Evolutionary conservation across 2,329 filamentous ascomycete genomes (phyloP).

Genomic region (Cercospora janseana): DNA sequence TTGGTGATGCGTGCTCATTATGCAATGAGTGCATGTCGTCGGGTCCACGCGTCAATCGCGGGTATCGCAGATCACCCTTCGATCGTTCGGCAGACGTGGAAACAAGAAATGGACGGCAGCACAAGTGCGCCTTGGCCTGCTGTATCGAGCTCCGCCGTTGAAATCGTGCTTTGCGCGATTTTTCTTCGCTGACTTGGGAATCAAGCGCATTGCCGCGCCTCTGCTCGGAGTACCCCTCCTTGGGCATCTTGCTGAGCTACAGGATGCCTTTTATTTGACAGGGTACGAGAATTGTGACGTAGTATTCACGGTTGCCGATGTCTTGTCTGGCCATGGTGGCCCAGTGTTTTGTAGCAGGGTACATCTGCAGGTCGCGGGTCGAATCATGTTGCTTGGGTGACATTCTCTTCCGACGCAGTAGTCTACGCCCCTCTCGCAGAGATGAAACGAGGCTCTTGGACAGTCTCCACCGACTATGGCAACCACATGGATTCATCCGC

Average conservation of each 20-base stretch:
- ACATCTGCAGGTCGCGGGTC: not conserved
- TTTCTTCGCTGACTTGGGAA: constrained; percentile 2
- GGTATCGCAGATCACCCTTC: not conserved
- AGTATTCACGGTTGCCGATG: not conserved
- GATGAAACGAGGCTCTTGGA: constrained; percentile 1
- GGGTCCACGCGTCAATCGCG: not conserved
- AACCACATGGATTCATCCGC: not conserved
- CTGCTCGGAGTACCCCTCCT: constrained; percentile 9
- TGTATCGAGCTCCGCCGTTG: constrained; percentile 2
- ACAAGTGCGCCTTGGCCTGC: constrained; percentile 7
- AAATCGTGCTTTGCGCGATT: constrained; percentile 13
- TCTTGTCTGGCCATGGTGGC: not conserved
- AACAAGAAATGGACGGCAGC: constrained; percentile 6
- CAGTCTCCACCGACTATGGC: not conserved
- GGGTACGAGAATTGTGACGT: not conserved
- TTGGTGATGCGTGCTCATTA: too few species aligned
- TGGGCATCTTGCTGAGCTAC: not conserved
- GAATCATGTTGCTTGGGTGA: too few species aligned
- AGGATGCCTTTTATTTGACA: not conserved
- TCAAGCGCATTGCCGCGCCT: not conserved
- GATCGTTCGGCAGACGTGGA: constrained; percentile 6
- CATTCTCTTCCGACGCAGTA: too few species aligned
- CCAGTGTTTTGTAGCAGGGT: not conserved
- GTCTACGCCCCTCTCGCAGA: too few species aligned
- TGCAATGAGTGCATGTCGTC: constrained; percentile 10